Percentiles rank a stretch among this genome's conserved stretches.
These are phyloP conservation scores for Podospora fimiseda DNA, from an alignment of 495 filamentous ascomycete genomes.

Conservation along the genomic window DNA sequence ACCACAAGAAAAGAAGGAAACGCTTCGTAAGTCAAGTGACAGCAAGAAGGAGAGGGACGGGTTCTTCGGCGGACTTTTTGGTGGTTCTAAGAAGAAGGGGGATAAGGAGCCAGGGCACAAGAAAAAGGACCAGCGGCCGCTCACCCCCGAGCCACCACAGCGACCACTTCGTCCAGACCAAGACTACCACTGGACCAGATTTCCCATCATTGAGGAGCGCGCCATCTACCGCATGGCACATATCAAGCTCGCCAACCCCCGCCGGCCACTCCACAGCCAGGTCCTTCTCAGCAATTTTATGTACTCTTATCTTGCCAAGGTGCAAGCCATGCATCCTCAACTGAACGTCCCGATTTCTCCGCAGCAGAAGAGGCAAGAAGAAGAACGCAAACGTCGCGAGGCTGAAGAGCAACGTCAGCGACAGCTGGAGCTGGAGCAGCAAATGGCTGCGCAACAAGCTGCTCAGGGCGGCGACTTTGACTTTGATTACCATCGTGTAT, in stretches of 20 bases:
- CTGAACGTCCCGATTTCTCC: constrained; percentile 68
- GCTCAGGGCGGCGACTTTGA: constrained; percentile 36
- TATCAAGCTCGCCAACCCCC: constrained; percentile 95
- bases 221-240: constrained; percentile 99
- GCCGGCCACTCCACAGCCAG: constrained; percentile 86
- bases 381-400: constrained; percentile 59
- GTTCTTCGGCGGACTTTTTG: constrained; percentile 85
- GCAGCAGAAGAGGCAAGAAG: constrained; percentile 54
- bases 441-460: constrained; percentile 22
- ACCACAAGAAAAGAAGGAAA: constrained; percentile 75
- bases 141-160: constrained; percentile 74
- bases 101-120: constrained; percentile 64
- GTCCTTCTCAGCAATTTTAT: constrained; percentile 99
- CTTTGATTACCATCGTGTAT: constrained; percentile 49
- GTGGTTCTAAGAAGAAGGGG: constrained; percentile 69
- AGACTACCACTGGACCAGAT: constrained; percentile 93
- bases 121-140: constrained; percentile 59
- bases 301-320: constrained; percentile 98
- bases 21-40: constrained; percentile 64
- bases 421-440: constrained; percentile 32
- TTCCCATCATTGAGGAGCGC: constrained; percentile 90
- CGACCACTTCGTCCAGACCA: constrained; percentile 72
- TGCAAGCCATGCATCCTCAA: constrained; percentile 96
- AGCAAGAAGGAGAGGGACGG: constrained; percentile 81
- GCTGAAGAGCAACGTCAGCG: constrained; percentile 49